Base-by-base conservation (phyloP, 352 stramenopile genomes). In the Phytophthora ohioensis region DNA sequence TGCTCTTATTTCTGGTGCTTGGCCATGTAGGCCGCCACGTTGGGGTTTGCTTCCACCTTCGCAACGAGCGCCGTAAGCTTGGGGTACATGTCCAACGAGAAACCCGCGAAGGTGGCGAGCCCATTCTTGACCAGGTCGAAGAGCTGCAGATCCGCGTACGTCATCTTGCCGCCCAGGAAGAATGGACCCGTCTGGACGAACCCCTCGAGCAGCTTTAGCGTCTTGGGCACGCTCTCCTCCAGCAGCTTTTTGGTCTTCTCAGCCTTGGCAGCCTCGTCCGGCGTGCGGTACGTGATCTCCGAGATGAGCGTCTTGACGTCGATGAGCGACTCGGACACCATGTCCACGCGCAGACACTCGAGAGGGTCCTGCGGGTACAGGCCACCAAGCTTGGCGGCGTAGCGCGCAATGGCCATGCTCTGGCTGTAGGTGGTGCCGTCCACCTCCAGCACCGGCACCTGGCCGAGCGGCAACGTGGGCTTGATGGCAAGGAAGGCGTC, bases 291-390 rank as follows among this genome's bases (percentile, higher is more conserved):
- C 52, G 57, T 67, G 45, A 82, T 79, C n/a, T 87, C 79, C 5
- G 72, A 57, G 45, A 84, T 71, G n/a, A 66, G 41, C n/a, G 65
- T 43, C 30, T 61, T 60, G 3, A 87, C 7, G 39, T 89, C 82
- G 13, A 78, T 17, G 13, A 90, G 62, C 41, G 78, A 85, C 54
- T 88, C 75, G 10, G 77, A 76, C 21, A 82, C 46, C 68, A 84
- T 82, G 45, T 88, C 81, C 11, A 85, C 75, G n/a, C 79, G 73
- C 21, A 95, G 85, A 57, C 76, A 80, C 21, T 85, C 43, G 6
- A 87, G 55, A 21, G 77, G 64, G 58, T 91, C 74, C 11, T 71
- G 43, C 31, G 91, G 88, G 58, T 91, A 91, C 9, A 95, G 45
- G 0, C 85, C 86, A n/a, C 63, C 53, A 15, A 92, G 48, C 34